phyloP scores from a whole-genome alignment of 2,329 filamentous ascomycete species.

The Didymella pomorum region DNA sequence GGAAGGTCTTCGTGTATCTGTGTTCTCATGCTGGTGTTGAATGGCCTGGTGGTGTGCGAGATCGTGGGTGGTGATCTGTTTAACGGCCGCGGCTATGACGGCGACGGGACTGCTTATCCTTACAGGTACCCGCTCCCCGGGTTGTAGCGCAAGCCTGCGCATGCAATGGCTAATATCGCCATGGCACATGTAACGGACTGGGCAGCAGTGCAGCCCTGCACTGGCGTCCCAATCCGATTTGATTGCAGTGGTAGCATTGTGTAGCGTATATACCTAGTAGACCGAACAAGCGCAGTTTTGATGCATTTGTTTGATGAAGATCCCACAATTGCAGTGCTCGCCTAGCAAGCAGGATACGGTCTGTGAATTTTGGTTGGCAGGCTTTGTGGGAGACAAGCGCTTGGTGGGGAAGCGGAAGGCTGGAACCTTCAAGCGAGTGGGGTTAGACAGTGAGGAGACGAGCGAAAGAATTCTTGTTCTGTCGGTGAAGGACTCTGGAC shows the following conservation, averaged over 20 bases:
- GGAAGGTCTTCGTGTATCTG: background rate
- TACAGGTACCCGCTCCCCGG: slow-evolving; percentile 36
- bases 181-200: slow-evolving; percentile 36
- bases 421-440: slow-evolving; percentile 19
- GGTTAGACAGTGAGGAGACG: slow-evolving; percentile 7
- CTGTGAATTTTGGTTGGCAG: slow-evolving; percentile 16
- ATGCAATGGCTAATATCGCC: slow-evolving; percentile 15
- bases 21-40: background rate
- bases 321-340: slow-evolving; percentile 18
- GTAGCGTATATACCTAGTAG: slow-evolving; percentile 10
- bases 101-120: slow-evolving; percentile 20
- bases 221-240: slow-evolving; percentile 21
- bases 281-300: slow-evolving; percentile 9
- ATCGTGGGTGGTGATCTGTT: slow-evolving; percentile 18
- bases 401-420: slow-evolving; percentile 22
- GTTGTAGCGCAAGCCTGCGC: slow-evolving; percentile 13
- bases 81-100: slow-evolving; percentile 38
- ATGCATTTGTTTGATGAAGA: slow-evolving; percentile 18
- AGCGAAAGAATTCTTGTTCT: slow-evolving; percentile 8
- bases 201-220: slow-evolving; percentile 42
- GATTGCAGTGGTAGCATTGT: slow-evolving; percentile 13
- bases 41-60: background rate
- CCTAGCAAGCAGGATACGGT: slow-evolving; percentile 6
- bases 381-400: slow-evolving; percentile 16
- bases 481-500: slow-evolving; percentile 20